Percentiles rank a stretch among this genome's conserved stretches.
These are phyloP conservation scores for Panicum hallii DNA, from an alignment of 202 grass and related monocot species.

Conservation along the genomic window DNA sequence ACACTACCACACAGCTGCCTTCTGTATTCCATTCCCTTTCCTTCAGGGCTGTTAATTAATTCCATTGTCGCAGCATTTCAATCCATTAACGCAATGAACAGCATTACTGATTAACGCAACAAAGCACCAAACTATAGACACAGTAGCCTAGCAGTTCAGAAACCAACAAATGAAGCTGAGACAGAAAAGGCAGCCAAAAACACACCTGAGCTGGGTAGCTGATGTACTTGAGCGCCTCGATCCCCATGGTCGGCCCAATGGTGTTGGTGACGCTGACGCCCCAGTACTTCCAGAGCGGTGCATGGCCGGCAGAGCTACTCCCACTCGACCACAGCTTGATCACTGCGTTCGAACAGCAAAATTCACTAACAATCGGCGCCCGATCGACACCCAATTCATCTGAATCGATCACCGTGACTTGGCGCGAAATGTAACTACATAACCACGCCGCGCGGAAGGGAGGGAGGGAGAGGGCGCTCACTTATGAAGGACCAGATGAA, in stretches of 20 bases:
- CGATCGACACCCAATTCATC: background rate
- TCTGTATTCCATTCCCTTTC: background rate
- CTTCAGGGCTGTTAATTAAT: background rate
- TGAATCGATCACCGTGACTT: background rate
- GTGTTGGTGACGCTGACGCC: slow-evolving; percentile 92
- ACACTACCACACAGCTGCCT: background rate
- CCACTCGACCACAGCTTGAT: slow-evolving; percentile 80
- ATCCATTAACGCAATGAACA: background rate
- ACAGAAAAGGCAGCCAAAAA: background rate
- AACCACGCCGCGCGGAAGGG: background rate
- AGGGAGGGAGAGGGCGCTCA: slow-evolving; percentile 43
- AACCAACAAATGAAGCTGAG: background rate
- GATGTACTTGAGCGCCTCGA: slow-evolving; percentile 97
- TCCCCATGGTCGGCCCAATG: slow-evolving; percentile 91
- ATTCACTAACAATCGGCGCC: background rate
- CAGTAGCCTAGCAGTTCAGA: background rate
- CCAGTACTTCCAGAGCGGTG: slow-evolving; percentile 77
- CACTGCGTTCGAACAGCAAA: slow-evolving; percentile 54
- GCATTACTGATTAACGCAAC: background rate
- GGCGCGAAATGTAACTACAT: slow-evolving; percentile 1
- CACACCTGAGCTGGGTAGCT: slow-evolving; percentile 92
- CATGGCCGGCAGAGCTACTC: slow-evolving; percentile 56
- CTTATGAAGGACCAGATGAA: slow-evolving; percentile 96
- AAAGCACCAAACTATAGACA: background rate
- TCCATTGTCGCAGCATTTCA: slow-evolving; percentile 5